Evolutionary conservation across 495 filamentous ascomycete species (phyloP).

Genomic region (Chaetomidium leptoderma): DNA sequence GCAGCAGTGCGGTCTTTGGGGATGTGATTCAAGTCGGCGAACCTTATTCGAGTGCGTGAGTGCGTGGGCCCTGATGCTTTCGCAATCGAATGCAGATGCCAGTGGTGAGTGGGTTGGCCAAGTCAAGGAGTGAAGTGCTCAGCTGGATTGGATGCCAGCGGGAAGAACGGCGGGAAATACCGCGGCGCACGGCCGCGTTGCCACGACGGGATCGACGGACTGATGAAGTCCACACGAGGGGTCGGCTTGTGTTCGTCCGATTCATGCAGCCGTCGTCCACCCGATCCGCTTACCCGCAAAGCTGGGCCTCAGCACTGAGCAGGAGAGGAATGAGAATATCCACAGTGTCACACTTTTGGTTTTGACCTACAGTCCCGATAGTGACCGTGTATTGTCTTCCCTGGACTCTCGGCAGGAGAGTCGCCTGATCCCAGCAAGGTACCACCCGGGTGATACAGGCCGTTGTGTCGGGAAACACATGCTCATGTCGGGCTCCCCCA

Average conservation of each 20-base stretch:
- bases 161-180: background rate
- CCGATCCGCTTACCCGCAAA: background rate
- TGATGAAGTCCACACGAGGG: background rate
- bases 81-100: too few species aligned
- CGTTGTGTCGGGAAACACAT: conserved; percentile 2
- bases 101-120: too few species aligned
- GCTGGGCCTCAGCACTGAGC: too few species aligned
- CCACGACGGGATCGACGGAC: too few species aligned
- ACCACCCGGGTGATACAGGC: background rate
- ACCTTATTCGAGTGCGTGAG: too few species aligned
- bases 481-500: background rate
- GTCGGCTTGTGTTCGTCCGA: background rate
- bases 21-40: background rate
- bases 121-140: too few species aligned
- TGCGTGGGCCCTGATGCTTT: too few species aligned
- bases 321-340: too few species aligned
- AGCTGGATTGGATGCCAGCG: background rate
- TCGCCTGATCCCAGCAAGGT: background rate
- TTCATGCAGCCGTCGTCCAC: conserved; percentile 4
- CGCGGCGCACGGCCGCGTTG: background rate
- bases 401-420: background rate
- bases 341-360: too few species aligned
- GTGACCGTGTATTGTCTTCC: too few species aligned
- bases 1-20: background rate
- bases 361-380: too few species aligned